Evolutionary conservation across 2,329 filamentous ascomycete species (phyloP), one percentile per base, ranked within the genome.

Genomic region (Fusarium anthophilum): DNA sequence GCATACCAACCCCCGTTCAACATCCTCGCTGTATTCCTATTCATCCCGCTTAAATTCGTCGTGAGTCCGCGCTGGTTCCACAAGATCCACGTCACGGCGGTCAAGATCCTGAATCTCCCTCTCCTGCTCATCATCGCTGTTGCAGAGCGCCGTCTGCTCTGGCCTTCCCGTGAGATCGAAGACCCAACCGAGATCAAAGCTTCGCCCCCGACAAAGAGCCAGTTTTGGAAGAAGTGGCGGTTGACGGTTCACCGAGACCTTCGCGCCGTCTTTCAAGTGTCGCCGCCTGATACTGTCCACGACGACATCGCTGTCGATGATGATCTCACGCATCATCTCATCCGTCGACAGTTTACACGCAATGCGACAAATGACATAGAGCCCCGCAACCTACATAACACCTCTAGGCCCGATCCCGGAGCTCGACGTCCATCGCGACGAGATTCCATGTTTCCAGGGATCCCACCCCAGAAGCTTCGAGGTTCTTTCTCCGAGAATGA

Each of bases 1-100:
- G 91, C 93, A 22, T 96, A 95, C 79, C 91, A 92, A 48, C 93
- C 94, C 0, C 94, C 94, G 1, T 94, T 96, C 83, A 97, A 97
- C 79, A 90, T 97, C 68, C 82, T 95, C 26, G 94, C 94, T 28
- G 86, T 96, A 35, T 83, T 94, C 67, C 80, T 95, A 35, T 86
- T 96, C 22, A 86, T 96, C 5, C 94, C 94, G 0, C 87, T 96
- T 69, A 95, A 94, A 77, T 93, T 93, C 77, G 76, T 93, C n/a
- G 86, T 94, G 41, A 91, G 90, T n/a, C 90, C 93, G 1, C 91
- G 94, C 50, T 96, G 93, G 93, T 96, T 96, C 80, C 94, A 97
- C 85, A 96, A 96, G 83, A 93, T 96, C 78, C 95, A 97, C 79
- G 93, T 97, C 65, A 90, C 91, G 66, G 89, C 90, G 15, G 92